Evolutionary conservation across 139 green algal species (phyloP).

Genomic region (Chlamydomonas asymmetrica): DNA sequence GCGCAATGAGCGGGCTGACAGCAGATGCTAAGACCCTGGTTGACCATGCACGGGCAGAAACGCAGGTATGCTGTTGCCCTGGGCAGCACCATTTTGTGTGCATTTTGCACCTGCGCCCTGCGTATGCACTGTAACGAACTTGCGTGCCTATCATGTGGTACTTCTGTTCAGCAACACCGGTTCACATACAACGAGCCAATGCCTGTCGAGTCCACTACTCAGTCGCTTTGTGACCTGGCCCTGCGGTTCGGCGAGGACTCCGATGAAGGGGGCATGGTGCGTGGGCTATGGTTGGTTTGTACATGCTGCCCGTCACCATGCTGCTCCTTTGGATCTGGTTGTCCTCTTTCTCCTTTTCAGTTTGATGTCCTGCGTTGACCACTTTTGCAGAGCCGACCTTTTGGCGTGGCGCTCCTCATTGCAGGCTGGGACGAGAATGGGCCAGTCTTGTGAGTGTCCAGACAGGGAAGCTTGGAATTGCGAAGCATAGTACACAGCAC

Average conservation of each 20-base stretch:
- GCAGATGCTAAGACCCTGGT: conserved; percentile 96
- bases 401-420: conserved; percentile 97
- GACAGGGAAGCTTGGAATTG: too few relatives aligned
- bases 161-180: conserved; percentile 81
- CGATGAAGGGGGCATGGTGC: conserved; percentile 82
- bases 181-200: conserved; percentile 99
- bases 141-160: too few relatives aligned
- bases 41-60: conserved; percentile 93
- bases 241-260: conserved; percentile 95
- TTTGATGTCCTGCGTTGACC: background rate
- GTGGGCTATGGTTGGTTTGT: too few relatives aligned
- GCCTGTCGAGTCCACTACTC: conserved; percentile 89
- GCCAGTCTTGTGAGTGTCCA: conserved; percentile 40
- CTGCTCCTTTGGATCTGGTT: background rate
- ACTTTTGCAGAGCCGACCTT: conserved; percentile 84
- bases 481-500: too few relatives aligned
- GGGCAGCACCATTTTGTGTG: background rate
- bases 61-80: too few relatives aligned
- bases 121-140: too few relatives aligned
- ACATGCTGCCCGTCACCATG: too few relatives aligned
- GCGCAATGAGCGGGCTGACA: conserved; percentile 96
- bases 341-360: background rate
- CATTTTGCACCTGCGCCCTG: conserved; percentile 4
- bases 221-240: conserved; percentile 94
- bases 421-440: conserved; percentile 87